These are phyloP conservation scores for Pseudozyma thailandica DNA, from an alignment of 1,284 basidiomycete genomes.

Conservation along the genomic window DNA sequence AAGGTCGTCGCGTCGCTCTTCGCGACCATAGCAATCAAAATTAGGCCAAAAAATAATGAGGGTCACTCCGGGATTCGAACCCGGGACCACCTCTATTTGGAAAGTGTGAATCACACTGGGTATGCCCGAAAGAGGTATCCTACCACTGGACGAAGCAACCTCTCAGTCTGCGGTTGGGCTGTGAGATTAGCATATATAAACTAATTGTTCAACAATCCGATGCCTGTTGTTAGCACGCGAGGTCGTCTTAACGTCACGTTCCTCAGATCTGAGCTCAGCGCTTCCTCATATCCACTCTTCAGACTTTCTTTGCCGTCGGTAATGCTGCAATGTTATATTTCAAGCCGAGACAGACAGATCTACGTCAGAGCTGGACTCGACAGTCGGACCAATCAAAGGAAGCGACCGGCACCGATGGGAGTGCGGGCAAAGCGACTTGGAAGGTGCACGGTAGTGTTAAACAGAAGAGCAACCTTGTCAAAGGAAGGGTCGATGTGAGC, in stretches of 20 bases:
- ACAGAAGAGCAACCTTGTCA: slow-evolving; percentile 15
- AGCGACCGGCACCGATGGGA: slow-evolving; percentile 21
- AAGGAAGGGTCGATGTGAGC: slow-evolving; percentile 19
- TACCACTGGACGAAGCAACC: slow-evolving; percentile 53
- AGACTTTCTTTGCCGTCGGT: too few species aligned
- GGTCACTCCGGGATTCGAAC: slow-evolving; percentile 49
- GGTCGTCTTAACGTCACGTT: too few species aligned
- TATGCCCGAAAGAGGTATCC: slow-evolving; percentile 50
- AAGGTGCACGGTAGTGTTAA: slow-evolving; percentile 26
- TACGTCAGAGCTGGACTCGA: too few species aligned
- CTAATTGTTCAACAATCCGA: too few species aligned
- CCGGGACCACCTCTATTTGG: slow-evolving; percentile 44
- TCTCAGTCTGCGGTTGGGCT: background rate
- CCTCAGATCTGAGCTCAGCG: too few species aligned
- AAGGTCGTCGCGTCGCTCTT: background rate
- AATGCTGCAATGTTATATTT: too few species aligned
- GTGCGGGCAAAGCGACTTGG: slow-evolving; percentile 25
- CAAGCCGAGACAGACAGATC: too few species aligned
- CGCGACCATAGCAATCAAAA: slow-evolving; percentile 4
- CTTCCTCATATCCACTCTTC: too few species aligned
- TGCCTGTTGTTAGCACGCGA: too few species aligned
- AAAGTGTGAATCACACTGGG: slow-evolving; percentile 33
- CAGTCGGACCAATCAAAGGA: too few species aligned
- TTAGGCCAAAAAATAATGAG: slow-evolving; percentile 8
- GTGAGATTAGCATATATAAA: background rate